Evolutionary conservation across 306 rosid genomes (phyloP).

Genomic region (Benincasa hispida): DNA sequence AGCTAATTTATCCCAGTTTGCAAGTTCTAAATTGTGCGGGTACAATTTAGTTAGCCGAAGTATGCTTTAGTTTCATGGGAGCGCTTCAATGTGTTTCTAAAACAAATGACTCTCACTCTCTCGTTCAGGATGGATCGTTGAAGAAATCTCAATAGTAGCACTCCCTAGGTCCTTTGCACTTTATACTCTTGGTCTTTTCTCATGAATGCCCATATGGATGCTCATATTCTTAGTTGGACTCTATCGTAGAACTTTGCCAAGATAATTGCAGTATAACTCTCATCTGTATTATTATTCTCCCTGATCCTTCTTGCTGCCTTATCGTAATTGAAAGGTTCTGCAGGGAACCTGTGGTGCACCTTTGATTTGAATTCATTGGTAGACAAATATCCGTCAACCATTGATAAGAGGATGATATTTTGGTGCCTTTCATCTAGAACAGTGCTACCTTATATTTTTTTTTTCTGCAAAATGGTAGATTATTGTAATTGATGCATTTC

Average conservation of each 20-base stretch:
- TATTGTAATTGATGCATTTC: not conserved
- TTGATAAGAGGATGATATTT: not conserved
- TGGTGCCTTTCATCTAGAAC: not conserved
- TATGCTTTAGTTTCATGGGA: not conserved
- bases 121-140: not conserved
- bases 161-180: not conserved
- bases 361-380: not conserved
- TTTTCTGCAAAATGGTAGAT: not conserved
- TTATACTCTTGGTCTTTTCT: not conserved
- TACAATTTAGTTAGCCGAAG: not conserved
- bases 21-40: not conserved
- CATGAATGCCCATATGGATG: not conserved
- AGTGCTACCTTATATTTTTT: not conserved
- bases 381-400: not conserved
- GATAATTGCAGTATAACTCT: not conserved
- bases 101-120: not conserved
- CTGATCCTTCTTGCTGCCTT: not conserved
- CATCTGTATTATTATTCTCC: not conserved
- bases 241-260: not conserved
- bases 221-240: not conserved
- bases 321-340: not conserved
- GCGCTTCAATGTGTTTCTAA: not conserved
- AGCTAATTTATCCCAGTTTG: not conserved
- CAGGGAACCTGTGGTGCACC: not conserved
- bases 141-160: not conserved